Evolutionary conservation across 352 stramenopile species (phyloP), one percentile per base, ranked within the genome.

Genomic region (Phytopythium delawarense): DNA sequence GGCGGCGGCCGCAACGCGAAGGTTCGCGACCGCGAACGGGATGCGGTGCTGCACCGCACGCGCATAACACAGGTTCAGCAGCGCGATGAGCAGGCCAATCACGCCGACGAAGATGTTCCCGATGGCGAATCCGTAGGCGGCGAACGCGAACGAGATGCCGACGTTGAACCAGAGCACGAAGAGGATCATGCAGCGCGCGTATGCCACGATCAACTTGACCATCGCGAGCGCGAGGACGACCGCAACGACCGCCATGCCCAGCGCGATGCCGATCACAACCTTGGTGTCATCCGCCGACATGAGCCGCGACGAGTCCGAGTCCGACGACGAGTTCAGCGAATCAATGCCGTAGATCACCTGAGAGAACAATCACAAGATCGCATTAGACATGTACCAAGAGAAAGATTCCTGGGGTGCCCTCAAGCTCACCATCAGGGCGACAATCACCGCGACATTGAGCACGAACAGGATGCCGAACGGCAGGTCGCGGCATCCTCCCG

Each of bases 1-100:
- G 6, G 93, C 94, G 15, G 80, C 83, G 30, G 94, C 79, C 1
- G 89, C 94, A 12, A 95, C 89, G 23, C 80, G 76, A 39, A 99
- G 71, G 69, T 98, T 98, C 21, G 93, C 89, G 15, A 92, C 84
- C 5, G 95, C 95, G 70, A 98, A 98, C 28, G 94, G 91, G 65
- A 99, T 98, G 42, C 91, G 87, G 75, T 96, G 62, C 84, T 86
- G 67, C 45, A 96, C 86, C 1, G 80, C 73, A 34, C 77, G 88
- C 8, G 89, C 81, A 77, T 98, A 98, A 76, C 87, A 96, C 53
- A 94, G 61, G 56, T 78, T 85, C 44, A 96, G 61, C 52, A 94
- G 57, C 2, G 72, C 84, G 58, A 94, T 72, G 37, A 94, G 72
- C 16, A 63, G 34, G 25, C 75, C 79, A 45, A 96, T 66, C 34